phyloP scores from a whole-genome alignment of 2,329 filamentous ascomycete species.

The Orbilia blumenaviensis region DNA sequence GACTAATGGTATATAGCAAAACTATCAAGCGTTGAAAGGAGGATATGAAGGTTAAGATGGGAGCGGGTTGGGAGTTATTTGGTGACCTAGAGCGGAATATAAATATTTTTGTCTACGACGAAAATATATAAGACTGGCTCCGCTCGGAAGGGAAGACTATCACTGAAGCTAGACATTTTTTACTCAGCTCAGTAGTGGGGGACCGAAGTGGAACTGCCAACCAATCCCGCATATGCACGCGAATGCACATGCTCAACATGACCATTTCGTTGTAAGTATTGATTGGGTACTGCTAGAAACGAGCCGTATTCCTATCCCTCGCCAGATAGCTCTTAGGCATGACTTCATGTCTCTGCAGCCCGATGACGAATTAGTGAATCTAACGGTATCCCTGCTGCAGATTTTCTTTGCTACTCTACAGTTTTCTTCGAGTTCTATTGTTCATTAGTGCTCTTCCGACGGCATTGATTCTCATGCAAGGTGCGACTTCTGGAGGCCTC shows the following conservation, averaged over 20 bases:
- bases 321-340: neutral
- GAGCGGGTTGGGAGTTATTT: neutral
- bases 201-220: neutral
- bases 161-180: neutral
- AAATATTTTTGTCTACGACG: neutral
- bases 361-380: neutral
- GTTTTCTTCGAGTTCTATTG: neutral
- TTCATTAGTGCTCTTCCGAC: neutral
- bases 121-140: too few relatives aligned
- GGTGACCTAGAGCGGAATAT: neutral
- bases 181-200: neutral
- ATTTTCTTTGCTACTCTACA: neutral
- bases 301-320: neutral
- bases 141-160: neutral
- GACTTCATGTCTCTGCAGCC: neutral
- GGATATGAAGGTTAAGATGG: too few relatives aligned
- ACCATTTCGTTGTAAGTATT: neutral
- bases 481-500: neutral
- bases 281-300: neutral
- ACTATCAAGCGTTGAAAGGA: too few relatives aligned
- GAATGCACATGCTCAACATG: neutral
- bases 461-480: neutral
- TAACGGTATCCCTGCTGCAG: neutral
- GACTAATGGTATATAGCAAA: too few relatives aligned
- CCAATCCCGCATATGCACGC: conserved; percentile 17